Evolutionary conservation across 108 stramenopile genomes (phyloP).

Genomic region (Seminavis robusta): DNA sequence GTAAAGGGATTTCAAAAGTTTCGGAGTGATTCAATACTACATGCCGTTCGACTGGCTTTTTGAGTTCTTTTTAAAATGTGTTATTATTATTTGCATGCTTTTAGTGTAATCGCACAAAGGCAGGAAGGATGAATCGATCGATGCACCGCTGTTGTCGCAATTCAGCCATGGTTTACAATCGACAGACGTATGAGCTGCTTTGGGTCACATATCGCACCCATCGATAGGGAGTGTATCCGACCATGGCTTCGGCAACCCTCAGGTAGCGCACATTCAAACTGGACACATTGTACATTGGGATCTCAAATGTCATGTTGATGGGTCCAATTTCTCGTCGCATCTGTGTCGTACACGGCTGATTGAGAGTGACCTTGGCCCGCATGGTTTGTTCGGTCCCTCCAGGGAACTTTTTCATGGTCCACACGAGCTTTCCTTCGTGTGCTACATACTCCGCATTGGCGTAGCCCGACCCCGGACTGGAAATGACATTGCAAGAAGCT

Average conservation of each 20-base stretch:
- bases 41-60: too few species aligned
- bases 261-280: slow-evolving; percentile 97
- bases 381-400: slow-evolving; percentile 95
- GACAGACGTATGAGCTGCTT: slow-evolving; percentile 93
- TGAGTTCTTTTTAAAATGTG: too few species aligned
- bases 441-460: slow-evolving; percentile 81
- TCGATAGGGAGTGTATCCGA: slow-evolving; percentile 97
- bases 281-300: slow-evolving; percentile 99
- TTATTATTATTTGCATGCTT: too few species aligned
- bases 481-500: slow-evolving; percentile 65
- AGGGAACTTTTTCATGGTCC: slow-evolving; percentile 97
- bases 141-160: too few species aligned
- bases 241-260: slow-evolving; percentile 93
- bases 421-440: slow-evolving; percentile 81
- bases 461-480: slow-evolving; percentile 53
- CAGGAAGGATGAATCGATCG: too few species aligned
- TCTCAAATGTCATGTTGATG: slow-evolving; percentile 96
- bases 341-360: slow-evolving; percentile 73
- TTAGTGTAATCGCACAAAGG: too few species aligned
- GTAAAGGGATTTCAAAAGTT: too few species aligned
- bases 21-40: too few species aligned
- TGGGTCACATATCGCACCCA: slow-evolving; percentile 99
- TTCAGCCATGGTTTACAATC: slow-evolving; percentile 50
- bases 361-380: slow-evolving; percentile 78
- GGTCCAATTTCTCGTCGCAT: slow-evolving; percentile 94